Evolutionary conservation across 2,329 filamentous ascomycete genomes (phyloP), one percentile per base, ranked within the genome.

Genomic region (Leptographium radiaticola): DNA sequence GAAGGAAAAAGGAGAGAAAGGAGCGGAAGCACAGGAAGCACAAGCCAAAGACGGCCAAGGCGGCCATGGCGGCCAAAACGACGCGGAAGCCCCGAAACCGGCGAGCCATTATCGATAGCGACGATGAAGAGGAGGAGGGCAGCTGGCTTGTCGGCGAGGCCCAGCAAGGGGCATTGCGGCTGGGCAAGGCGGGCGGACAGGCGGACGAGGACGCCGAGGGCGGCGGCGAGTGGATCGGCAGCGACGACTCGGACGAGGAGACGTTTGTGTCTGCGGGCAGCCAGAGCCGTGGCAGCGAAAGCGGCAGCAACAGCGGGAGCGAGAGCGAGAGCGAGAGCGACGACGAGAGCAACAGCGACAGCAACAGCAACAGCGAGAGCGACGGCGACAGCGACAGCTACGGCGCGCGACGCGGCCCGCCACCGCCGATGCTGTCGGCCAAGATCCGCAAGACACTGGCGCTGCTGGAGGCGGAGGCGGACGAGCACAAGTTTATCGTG

Each of bases 401-500:
- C 18, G 20, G 25, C 49, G 39, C 47, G 6, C n/a, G 11, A 18
- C 36, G 11, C 16, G 47, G 34, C n/a, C 18, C 9, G 30, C 30
- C 44, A 33, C 12, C 36, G 16, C 30, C 20, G 16, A 31, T 16
- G 31, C 77, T 82, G 2, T 98, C 93, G 0, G 91, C 93, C 62
- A 98, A 98, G 72, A 94, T 98, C 63, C 83, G 86, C 46, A 83
- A 93, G 61, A 77, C 97, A 20, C 79, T 95, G 63, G 76, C 81
- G 57, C 87, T 98, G 51, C 79, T 98, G 10, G 79, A 83, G 59
- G 80, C 80, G 46, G 93, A 98, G 67, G 83, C 83, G 0, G 72
- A 76, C 2, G 76, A 89, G 56, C 88, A 95, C 76, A 98, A 98
- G 66, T 95, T 95, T 65, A 98, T 98, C 63, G 89, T 98, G 59